Evolutionary conservation across 1,284 basidiomycete species (phyloP).

Genomic region (Sporisorium graminicola): DNA sequence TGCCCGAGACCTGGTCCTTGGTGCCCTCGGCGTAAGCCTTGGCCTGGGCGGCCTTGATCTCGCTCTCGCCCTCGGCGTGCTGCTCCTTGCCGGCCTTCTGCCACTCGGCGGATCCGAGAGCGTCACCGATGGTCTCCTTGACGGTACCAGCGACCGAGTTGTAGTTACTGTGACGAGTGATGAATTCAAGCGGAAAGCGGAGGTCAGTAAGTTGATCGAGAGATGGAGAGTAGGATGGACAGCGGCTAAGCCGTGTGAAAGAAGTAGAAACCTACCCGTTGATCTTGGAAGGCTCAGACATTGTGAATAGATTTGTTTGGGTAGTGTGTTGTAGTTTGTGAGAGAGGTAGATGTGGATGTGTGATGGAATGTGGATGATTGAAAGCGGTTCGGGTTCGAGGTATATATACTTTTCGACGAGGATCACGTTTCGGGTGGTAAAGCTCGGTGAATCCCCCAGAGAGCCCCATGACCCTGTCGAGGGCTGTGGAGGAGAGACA

Average conservation of each 20-base stretch:
- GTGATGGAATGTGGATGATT: constrained; percentile 2
- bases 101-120: constrained; percentile 54
- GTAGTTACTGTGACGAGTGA: constrained; percentile 41
- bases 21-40: constrained; percentile 63
- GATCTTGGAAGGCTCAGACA: constrained; percentile 57
- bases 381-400: constrained; percentile 2
- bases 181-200: background rate
- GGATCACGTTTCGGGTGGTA: background rate
- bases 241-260: background rate
- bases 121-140: constrained; percentile 60
- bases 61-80: constrained; percentile 61
- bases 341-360: background rate
- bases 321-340: constrained; percentile 10
- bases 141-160: constrained; percentile 55
- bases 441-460: background rate
- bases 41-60: constrained; percentile 61
- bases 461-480: constrained; percentile 14
- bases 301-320: constrained; percentile 32
- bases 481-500: constrained; percentile 6
- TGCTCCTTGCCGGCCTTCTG: constrained; percentile 59
- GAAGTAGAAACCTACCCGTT: constrained; percentile 50
- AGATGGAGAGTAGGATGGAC: background rate
- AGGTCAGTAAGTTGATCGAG: background rate
- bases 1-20: constrained; percentile 62
- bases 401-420: constrained; percentile 31